These are phyloP conservation scores for Sugiyamaella smithiae DNA, from an alignment of 805 yeast genomes.

Conservation along the genomic window DNA sequence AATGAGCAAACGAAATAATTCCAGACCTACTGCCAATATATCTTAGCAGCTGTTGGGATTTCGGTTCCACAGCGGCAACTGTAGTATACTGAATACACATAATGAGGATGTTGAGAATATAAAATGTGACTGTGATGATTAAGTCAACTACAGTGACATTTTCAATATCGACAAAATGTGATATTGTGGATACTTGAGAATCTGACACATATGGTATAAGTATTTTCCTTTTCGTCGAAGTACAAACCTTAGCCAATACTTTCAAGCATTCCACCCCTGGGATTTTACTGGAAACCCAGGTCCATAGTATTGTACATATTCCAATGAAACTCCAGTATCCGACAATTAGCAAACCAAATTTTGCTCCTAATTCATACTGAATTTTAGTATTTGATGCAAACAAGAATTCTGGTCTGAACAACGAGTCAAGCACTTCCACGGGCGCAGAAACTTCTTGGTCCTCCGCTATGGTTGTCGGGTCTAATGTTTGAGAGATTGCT, in stretches of 20 bases:
- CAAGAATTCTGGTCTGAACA: constrained; percentile 19
- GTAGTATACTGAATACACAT: too few species aligned
- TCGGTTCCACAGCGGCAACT: constrained; percentile 5
- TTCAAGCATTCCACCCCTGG: too few species aligned
- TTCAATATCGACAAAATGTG: too few species aligned
- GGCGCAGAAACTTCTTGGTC: constrained; percentile 6
- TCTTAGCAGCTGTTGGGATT: constrained; percentile 18
- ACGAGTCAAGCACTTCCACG: constrained; percentile 6
- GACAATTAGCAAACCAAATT: constrained; percentile 30
- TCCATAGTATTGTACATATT: constrained; percentile 17
- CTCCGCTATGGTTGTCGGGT: constrained; percentile 1
- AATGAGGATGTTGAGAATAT: too few species aligned
- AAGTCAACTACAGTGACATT: too few species aligned
- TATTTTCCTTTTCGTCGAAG: background rate
- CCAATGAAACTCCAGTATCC: constrained; percentile 34
- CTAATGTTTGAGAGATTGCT: too few species aligned
- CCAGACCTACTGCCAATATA: constrained; percentile 27
- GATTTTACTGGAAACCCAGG: too few species aligned
- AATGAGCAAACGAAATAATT: constrained; percentile 25
- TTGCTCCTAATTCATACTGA: constrained; percentile 31
- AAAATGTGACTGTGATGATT: too few species aligned
- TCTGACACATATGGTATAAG: background rate
- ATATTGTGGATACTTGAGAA: too few species aligned
- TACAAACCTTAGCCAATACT: too few species aligned
- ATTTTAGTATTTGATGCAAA: constrained; percentile 28